Conservation (phyloP, 345 rosid genomes). For the Hibiscus tridactylites region DNA sequence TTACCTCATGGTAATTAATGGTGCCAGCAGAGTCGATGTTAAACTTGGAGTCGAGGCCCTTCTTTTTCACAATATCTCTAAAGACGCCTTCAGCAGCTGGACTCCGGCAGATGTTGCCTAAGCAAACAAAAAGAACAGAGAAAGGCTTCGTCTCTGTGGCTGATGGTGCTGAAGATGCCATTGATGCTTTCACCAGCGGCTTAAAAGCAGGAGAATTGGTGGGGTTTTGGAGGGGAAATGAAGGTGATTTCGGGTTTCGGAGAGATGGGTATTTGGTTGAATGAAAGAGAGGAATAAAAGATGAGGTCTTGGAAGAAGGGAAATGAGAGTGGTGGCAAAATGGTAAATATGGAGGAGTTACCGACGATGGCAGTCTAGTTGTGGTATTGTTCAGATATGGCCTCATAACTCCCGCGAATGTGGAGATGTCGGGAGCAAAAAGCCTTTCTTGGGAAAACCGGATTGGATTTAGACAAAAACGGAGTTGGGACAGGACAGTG, state of each 20-base stretch:
- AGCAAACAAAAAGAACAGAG: constrained; percentile 81
- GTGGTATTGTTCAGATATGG: constrained; percentile 9
- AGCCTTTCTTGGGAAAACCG: not conserved
- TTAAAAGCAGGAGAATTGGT: constrained; percentile 11
- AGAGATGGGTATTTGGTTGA: constrained; percentile 17
- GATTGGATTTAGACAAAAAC: not conserved
- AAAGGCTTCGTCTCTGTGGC: constrained; percentile 45
- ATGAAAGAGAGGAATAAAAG: constrained; percentile 8
- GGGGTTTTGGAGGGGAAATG: constrained; percentile 10
- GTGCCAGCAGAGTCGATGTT: constrained; percentile 92
- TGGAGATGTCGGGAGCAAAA: not conserved
- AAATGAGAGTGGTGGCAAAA: constrained; percentile 33
- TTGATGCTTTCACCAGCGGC: constrained; percentile 31
- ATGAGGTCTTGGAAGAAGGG: constrained; percentile 11
- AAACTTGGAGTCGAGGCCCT: constrained; percentile 62
- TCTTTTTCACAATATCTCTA: constrained; percentile 60
- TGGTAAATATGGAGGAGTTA: constrained; percentile 33
- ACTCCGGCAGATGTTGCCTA: constrained; percentile 90
- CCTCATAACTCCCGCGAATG: constrained; percentile 8
- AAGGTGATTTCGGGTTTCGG: constrained; percentile 9
- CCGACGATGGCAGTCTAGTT: constrained; percentile 8
- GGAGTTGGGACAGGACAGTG: not conserved
- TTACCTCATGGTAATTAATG: constrained; percentile 79
- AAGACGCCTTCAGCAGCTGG: constrained; percentile 98
- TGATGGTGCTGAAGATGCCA: constrained; percentile 40